Percentiles rank a stretch among this genome's conserved stretches.
Evolutionary conservation across 805 yeast species (phyloP).

Genomic region (Torulaspora indica): DNA sequence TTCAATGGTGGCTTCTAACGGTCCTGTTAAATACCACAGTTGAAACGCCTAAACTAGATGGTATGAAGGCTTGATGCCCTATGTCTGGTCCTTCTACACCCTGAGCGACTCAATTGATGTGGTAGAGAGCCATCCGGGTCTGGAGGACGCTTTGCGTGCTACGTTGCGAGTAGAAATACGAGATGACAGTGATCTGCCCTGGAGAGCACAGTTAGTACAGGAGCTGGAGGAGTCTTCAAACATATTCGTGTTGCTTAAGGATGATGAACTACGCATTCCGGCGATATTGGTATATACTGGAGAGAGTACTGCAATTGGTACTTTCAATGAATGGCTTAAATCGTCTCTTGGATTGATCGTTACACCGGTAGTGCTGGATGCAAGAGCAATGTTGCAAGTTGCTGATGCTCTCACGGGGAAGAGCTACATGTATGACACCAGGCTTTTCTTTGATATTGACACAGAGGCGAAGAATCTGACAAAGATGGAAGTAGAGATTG

Average conservation of each 20-base stretch:
- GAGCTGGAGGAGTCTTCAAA: constrained; percentile 8
- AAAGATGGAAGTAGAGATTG: constrained; percentile 28
- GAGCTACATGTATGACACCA: constrained; percentile 28
- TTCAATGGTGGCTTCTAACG: background rate
- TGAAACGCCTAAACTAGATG: background rate
- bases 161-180: constrained; percentile 1
- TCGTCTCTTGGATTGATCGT: constrained; percentile 25
- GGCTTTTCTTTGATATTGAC: constrained; percentile 23
- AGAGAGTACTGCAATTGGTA: constrained; percentile 4
- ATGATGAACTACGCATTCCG: constrained; percentile 15
- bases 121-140: background rate
- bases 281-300: constrained; percentile 18
- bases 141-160: constrained; percentile 4
- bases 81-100: constrained; percentile 13
- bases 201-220: constrained; percentile 11
- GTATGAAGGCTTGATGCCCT: constrained; percentile 5
- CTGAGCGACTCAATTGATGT: constrained; percentile 5
- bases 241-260: constrained; percentile 11
- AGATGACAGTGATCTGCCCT: background rate
- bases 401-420: constrained; percentile 25
- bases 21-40: background rate
- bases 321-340: constrained; percentile 31
- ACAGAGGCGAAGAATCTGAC: constrained; percentile 25
- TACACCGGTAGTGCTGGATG: constrained; percentile 26
- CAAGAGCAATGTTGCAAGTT: constrained; percentile 23